Evolutionary conservation across 164 flowering plant species (phyloP).

Genomic region (Dillenia suffruticosa): DNA sequence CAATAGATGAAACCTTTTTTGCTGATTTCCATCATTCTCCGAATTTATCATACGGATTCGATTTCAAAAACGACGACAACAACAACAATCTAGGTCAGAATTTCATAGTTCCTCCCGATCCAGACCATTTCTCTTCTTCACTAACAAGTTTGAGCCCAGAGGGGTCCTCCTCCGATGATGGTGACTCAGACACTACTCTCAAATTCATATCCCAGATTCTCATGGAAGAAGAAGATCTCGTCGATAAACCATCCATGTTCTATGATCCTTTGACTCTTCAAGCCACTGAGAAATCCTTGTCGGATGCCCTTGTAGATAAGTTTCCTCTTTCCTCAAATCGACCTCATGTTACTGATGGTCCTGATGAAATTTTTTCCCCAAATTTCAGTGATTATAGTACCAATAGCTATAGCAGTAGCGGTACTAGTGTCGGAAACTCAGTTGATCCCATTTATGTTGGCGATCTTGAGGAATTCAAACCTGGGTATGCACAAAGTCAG

Average conservation of each 20-base stretch:
- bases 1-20: too few relatives aligned
- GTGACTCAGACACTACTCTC: constrained; percentile 37
- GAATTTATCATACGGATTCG: too few relatives aligned
- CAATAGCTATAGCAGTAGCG: constrained; percentile 8
- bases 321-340: constrained; percentile 28
- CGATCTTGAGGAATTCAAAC: constrained; percentile 18
- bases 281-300: constrained; percentile 48
- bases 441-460: constrained; percentile 14
- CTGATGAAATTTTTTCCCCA: constrained; percentile 16
- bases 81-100: too few relatives aligned
- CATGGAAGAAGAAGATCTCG: constrained; percentile 47
- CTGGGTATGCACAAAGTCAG: constrained; percentile 3
- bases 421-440: constrained; percentile 5
- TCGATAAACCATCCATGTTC: constrained; percentile 36
- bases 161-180: constrained; percentile 24
- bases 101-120: too few relatives aligned
- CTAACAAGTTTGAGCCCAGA: too few relatives aligned
- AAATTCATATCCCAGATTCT: constrained; percentile 46
- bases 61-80: too few relatives aligned
- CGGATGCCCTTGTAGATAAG: constrained; percentile 34
- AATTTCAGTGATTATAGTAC: constrained; percentile 22
- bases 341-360: constrained; percentile 5
- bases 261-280: constrained; percentile 48
- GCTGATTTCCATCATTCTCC: too few relatives aligned
- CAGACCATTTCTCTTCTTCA: too few relatives aligned